phyloP scores from a whole-genome alignment of 352 stramenopile genomes.

The Blastocystis sp. region DNA sequence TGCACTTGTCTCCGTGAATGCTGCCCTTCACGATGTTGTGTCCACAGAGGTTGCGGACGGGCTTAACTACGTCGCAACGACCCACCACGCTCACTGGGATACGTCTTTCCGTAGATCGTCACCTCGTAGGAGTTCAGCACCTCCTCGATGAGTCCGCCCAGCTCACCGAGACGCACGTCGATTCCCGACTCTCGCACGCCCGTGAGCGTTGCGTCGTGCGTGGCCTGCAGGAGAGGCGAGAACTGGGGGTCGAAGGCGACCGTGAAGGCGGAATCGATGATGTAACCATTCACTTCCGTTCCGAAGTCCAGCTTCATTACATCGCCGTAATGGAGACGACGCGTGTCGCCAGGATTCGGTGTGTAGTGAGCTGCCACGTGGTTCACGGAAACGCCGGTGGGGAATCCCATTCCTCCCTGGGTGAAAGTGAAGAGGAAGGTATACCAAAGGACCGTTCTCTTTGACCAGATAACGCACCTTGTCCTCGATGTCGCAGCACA shows the following conservation, averaged over 20 bases:
- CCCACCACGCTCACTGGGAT: slow-evolving; percentile 69
- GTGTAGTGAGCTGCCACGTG: slow-evolving; percentile 93
- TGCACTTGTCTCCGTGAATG: slow-evolving; percentile 86
- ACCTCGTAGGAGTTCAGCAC: slow-evolving; percentile 94
- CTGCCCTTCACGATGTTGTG: slow-evolving; percentile 80
- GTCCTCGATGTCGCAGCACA: slow-evolving; percentile 86
- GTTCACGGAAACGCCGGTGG: slow-evolving; percentile 87
- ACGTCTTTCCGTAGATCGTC: slow-evolving; percentile 84
- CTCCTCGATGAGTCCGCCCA: slow-evolving; percentile 84
- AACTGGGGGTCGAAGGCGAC: slow-evolving; percentile 86
- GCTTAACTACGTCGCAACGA: slow-evolving; percentile 68
- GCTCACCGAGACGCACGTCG: slow-evolving; percentile 83
- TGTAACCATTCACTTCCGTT: slow-evolving; percentile 84
- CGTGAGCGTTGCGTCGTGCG: slow-evolving; percentile 80
- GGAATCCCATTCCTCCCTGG: slow-evolving; percentile 76
- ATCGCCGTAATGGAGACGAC: slow-evolving; percentile 80
- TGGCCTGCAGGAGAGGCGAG: slow-evolving; percentile 78
- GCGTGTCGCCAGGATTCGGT: slow-evolving; percentile 85
- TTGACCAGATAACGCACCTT: slow-evolving; percentile 85
- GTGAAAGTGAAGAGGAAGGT: background rate
- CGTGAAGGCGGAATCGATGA: slow-evolving; percentile 92
- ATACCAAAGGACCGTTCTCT: slow-evolving; percentile 69
- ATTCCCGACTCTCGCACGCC: slow-evolving; percentile 81
- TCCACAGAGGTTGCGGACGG: slow-evolving; percentile 89
- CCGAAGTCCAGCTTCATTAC: slow-evolving; percentile 97